Evolutionary conservation across 441 rosid genomes (phyloP), one percentile per base, ranked within the genome.

Genomic region (Breynia disticha): DNA sequence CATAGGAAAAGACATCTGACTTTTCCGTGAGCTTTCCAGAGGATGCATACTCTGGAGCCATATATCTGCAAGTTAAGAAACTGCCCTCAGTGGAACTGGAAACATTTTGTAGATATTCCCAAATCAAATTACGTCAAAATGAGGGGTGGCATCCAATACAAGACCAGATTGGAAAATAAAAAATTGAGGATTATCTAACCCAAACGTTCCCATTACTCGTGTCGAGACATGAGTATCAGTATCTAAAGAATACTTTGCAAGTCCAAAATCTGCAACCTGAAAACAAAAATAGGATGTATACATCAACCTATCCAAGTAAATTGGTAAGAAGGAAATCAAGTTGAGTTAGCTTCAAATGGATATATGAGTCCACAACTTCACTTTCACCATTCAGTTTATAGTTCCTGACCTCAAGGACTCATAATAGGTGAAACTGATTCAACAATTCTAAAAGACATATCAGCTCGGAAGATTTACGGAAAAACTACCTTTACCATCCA

Each of bases 181-280:
- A 11, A 0, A 12, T 15, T 5, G 7, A 13, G 2, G 22, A 39
- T 32, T 8, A 18, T 55, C 72, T 76, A 77, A 87, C 98, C 98
- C 98, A 50, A 91, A 84, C 47, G 98, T 91, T 56, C 98, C 98
- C 97, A 88, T 84, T 56, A 91, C 95, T 7, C 98, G 71, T 15
- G 98, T 91, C 16, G 98, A 88, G 56, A 91, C 91, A 62, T 91
- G 97, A 57, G 98, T 91, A 59, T 88, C 80, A 46, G 74, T 71
- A 55, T 88, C 98, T 28, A 84, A 76, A 65, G 83, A 69, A 60
- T 79, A 43, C 74, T 86, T 88, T 32, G 98, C 95, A 2, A 88
- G 87, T 62, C 98, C 97, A 77, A 91, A 91, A 77, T 88, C 98
- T 28, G 98, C 87, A 66, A 88, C 95, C 97, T 91, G 64, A 61